A percentile compares a stretch with the other conserved stretches of the same genome.
phyloP scores from a whole-genome alignment of 768 basidiomycete species.

The Pleurotus citrinopileatus region DNA sequence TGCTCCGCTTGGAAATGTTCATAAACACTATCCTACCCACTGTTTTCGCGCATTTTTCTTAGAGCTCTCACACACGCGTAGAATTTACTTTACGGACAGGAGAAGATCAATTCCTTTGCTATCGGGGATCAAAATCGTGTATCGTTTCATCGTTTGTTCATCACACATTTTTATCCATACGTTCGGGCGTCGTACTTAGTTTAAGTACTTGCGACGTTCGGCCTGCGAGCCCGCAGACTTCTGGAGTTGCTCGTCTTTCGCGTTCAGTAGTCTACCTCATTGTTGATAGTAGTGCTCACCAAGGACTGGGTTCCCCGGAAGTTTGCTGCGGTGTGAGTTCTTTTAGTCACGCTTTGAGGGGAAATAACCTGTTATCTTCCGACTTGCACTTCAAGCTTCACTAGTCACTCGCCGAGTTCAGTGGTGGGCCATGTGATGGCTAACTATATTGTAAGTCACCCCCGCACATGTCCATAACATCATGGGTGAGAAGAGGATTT shows the following conservation, averaged over 20 bases:
- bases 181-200: not conserved
- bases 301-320: not conserved
- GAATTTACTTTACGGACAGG: not conserved
- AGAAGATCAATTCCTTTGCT: not conserved
- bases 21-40: not conserved
- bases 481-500: too few species aligned
- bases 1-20: not conserved
- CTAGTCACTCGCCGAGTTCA: too few species aligned
- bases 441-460: too few species aligned
- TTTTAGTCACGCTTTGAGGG: not conserved
- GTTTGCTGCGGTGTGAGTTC: too few species aligned
- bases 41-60: not conserved
- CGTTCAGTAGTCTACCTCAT: slow-evolving; percentile 1
- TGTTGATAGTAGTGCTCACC: not conserved
- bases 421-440: too few species aligned
- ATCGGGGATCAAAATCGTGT: not conserved
- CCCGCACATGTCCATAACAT: too few species aligned
- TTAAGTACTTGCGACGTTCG: not conserved
- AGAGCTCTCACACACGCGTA: not conserved
- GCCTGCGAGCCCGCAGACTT: too few species aligned
- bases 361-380: not conserved
- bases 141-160: not conserved
- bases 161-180: not conserved
- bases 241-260: slow-evolving; percentile 1
- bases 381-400: not conserved